phyloP scores from a whole-genome alignment of 2,329 filamentous ascomycete genomes.

The Xylariaceae sp. region DNA sequence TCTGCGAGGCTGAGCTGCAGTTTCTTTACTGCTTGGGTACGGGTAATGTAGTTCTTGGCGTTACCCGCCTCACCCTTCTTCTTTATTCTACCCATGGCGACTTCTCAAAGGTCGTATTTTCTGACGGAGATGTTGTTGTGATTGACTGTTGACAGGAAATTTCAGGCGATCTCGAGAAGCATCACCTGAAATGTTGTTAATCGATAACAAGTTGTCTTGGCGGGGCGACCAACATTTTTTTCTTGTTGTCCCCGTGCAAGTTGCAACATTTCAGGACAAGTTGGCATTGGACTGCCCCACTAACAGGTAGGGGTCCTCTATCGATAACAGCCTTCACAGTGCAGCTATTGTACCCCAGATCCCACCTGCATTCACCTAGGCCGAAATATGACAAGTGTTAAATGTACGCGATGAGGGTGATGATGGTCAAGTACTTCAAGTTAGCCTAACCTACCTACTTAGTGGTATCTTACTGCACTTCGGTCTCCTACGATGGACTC shows the following conservation, averaged over 20 bases:
- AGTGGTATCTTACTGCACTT: slow-evolving; percentile 8
- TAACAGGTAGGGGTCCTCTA: slow-evolving; percentile 5
- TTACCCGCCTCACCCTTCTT: slow-evolving; percentile 89
- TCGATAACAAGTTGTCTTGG: slow-evolving; percentile 19
- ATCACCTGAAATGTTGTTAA: slow-evolving; percentile 2
- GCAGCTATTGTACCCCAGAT: too few species aligned
- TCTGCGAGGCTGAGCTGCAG: slow-evolving; percentile 95
- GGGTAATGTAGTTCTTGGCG: slow-evolving; percentile 97
- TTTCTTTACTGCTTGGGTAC: slow-evolving; percentile 95
- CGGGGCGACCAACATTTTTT: slow-evolving; percentile 24
- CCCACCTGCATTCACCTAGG: too few species aligned
- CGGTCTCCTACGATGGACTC: slow-evolving; percentile 26
- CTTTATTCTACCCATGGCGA: slow-evolving; percentile 69
- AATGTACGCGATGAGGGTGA: background rate
- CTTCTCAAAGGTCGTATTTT: slow-evolving; percentile 12
- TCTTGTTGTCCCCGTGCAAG: too few species aligned
- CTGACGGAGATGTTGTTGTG: slow-evolving; percentile 3
- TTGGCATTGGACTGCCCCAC: too few species aligned
- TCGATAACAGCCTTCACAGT: slow-evolving; percentile 11
- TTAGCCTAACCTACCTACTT: too few species aligned
- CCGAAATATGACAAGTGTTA: slow-evolving; percentile 9
- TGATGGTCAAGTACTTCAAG: background rate
- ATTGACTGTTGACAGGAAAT: slow-evolving; percentile 14
- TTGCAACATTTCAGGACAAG: too few species aligned
- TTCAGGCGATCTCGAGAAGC: slow-evolving; percentile 7